These are phyloP conservation scores for Penicillium sp. DNA, from an alignment of 2,329 filamentous ascomycete genomes.

Conservation along the genomic window DNA sequence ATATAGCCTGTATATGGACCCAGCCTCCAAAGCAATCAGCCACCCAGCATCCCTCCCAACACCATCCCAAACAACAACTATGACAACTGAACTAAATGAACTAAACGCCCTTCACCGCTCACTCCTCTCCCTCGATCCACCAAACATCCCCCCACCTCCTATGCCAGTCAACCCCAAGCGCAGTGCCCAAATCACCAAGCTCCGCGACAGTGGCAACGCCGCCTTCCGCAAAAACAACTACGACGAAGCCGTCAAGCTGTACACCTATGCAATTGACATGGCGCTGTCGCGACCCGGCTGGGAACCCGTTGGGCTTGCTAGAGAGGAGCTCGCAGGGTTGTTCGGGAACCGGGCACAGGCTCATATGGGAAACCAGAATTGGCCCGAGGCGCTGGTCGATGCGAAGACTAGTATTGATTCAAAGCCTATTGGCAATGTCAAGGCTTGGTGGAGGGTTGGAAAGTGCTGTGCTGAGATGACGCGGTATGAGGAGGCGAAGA, in stretches of 20 bases:
- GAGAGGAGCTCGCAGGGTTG: constrained; percentile 78
- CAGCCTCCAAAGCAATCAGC: constrained; percentile 71
- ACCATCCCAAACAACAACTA: constrained; percentile 51
- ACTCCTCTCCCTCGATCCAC: constrained; percentile 65
- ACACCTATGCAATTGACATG: constrained; percentile 88
- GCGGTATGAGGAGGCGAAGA: constrained; percentile 74
- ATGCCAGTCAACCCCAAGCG: constrained; percentile 92
- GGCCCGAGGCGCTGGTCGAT: constrained; percentile 85
- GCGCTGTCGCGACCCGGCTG: constrained; percentile 76
- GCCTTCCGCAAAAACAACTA: constrained; percentile 77
- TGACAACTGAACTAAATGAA: constrained; percentile 65
- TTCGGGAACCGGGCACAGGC: constrained; percentile 89
- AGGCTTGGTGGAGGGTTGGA: constrained; percentile 90
- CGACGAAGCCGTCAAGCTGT: constrained; percentile 74
- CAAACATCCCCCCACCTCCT: constrained; percentile 77
- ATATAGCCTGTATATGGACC: constrained; percentile 78
- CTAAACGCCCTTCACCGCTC: constrained; percentile 77
- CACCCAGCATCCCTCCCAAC: constrained; percentile 41
- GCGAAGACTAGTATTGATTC: constrained; percentile 86
- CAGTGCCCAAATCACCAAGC: constrained; percentile 80
- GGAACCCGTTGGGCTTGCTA: constrained; percentile 80
- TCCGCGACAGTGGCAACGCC: constrained; percentile 82
- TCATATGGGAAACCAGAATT: constrained; percentile 74
- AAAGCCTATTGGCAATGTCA: constrained; percentile 81
- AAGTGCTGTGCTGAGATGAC: constrained; percentile 91